These are phyloP conservation scores for Ajuga reptans DNA, from an alignment of 305 asterid genomes.

Conservation along the genomic window DNA sequence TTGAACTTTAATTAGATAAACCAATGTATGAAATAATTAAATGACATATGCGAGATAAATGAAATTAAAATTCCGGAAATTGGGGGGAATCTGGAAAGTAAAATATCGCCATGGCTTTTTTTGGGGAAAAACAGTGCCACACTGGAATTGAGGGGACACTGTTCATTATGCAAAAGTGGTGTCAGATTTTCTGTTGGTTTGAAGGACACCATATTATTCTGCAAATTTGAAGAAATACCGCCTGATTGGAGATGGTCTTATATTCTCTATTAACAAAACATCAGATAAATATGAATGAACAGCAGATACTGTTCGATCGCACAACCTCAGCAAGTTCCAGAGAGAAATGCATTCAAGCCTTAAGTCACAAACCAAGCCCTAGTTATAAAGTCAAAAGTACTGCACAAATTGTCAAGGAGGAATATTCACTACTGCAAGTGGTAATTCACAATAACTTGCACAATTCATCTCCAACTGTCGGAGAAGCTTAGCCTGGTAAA, in stretches of 20 bases:
- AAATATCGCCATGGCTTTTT: too few species aligned
- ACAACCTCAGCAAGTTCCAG: background rate
- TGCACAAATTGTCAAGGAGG: background rate
- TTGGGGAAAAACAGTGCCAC: too few species aligned
- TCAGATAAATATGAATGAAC: background rate
- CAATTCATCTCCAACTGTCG: background rate
- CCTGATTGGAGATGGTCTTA: background rate
- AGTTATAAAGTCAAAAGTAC: background rate
- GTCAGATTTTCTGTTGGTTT: too few species aligned
- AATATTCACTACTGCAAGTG: background rate
- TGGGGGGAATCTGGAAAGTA: too few species aligned
- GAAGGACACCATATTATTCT: too few species aligned
- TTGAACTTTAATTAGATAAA: too few species aligned
- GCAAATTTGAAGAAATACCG: too few species aligned
- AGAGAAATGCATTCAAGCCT: background rate
- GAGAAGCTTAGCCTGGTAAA: background rate
- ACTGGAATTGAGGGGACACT: too few species aligned
- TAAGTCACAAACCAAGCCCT: background rate
- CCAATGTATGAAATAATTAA: too few species aligned
- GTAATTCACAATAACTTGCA: background rate
- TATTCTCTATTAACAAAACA: background rate
- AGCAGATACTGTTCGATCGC: background rate
- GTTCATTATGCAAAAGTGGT: too few species aligned
- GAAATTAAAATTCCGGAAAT: too few species aligned
- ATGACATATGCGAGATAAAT: too few species aligned